Percentiles rank a stretch among this genome's conserved stretches.
phyloP scores from a whole-genome alignment of 768 basidiomycete genomes.

The Cystofilobasidium capitatum region DNA sequence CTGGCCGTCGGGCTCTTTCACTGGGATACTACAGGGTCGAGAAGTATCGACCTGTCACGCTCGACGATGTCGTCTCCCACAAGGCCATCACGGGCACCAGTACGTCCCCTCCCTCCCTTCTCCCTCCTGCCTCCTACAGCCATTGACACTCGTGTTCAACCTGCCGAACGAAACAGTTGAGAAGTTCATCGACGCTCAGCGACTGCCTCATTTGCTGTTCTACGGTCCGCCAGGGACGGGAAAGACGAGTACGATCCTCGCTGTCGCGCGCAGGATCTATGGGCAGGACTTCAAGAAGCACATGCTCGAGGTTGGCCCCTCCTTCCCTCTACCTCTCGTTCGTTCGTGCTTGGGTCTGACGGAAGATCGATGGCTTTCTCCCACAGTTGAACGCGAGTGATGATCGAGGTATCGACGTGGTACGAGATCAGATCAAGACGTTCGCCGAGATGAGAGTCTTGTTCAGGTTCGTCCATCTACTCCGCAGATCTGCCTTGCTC shows the following conservation, averaged over 20 bases:
- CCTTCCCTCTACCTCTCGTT: background rate
- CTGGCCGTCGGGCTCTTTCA: background rate
- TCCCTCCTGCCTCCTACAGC: background rate
- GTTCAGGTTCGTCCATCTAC: constrained; percentile 38
- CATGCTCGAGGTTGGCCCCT: constrained; percentile 70
- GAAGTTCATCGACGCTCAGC: constrained; percentile 88
- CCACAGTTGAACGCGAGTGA: constrained; percentile 88
- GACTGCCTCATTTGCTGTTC: constrained; percentile 87
- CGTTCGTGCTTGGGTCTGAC: background rate
- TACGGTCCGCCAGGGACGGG: constrained; percentile 96
- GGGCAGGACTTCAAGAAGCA: constrained; percentile 76
- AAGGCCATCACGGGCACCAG: constrained; percentile 91
- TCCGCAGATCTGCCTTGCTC: background rate
- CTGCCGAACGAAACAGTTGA: constrained; percentile 54
- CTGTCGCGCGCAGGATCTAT: constrained; percentile 89
- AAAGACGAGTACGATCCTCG: constrained; percentile 94
- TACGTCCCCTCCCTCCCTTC: constrained; percentile 41
- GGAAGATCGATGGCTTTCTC: background rate
- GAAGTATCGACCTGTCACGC: constrained; percentile 83
- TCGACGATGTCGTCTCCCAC: constrained; percentile 94
- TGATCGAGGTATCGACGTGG: constrained; percentile 96
- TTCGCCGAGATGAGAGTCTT: constrained; percentile 93
- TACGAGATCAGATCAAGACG: constrained; percentile 96
- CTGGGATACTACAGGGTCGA: constrained; percentile 62
- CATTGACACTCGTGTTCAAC: background rate